phyloP scores from a whole-genome alignment of 768 basidiomycete species.

The Boletus subparvulus region DNA sequence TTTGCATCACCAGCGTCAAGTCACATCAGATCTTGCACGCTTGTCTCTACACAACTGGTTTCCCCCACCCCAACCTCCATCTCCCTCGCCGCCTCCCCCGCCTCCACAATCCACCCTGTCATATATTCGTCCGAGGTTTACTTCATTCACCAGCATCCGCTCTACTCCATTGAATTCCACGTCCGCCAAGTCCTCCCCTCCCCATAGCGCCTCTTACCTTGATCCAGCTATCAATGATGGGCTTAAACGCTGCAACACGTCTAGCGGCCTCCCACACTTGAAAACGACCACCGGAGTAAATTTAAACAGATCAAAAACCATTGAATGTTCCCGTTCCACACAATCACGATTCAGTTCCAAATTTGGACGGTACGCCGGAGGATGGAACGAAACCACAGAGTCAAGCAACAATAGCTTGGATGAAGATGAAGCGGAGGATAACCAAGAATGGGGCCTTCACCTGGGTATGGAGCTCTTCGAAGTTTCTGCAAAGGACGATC shows the following conservation, averaged over 20 bases:
- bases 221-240: conserved; percentile 58
- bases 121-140: conserved; percentile 37
- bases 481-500: conserved; percentile 87
- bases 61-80: conserved; percentile 70
- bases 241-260: conserved; percentile 53
- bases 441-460: conserved; percentile 70
- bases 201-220: conserved; percentile 60
- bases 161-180: conserved; percentile 56
- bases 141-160: conserved; percentile 49
- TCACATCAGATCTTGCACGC: conserved; percentile 81
- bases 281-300: conserved; percentile 45
- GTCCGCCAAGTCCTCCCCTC: conserved; percentile 45
- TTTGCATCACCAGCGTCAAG: conserved; percentile 66
- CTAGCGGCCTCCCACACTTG: conserved; percentile 46
- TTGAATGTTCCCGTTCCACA: conserved; percentile 43
- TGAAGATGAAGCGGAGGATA: conserved; percentile 57
- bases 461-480: conserved; percentile 89
- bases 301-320: conserved; percentile 28
- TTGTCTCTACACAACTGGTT: conserved; percentile 85
- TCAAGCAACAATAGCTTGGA: conserved; percentile 66
- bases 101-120: conserved; percentile 40
- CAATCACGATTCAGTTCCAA: conserved; percentile 59
- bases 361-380: conserved; percentile 49
- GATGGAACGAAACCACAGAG: conserved; percentile 58
- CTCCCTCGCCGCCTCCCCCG: conserved; percentile 63